Evolutionary conservation across 306 rosid species (phyloP), one percentile per base, ranked within the genome.

Genomic region (Sphenostylis stenocarpa): DNA sequence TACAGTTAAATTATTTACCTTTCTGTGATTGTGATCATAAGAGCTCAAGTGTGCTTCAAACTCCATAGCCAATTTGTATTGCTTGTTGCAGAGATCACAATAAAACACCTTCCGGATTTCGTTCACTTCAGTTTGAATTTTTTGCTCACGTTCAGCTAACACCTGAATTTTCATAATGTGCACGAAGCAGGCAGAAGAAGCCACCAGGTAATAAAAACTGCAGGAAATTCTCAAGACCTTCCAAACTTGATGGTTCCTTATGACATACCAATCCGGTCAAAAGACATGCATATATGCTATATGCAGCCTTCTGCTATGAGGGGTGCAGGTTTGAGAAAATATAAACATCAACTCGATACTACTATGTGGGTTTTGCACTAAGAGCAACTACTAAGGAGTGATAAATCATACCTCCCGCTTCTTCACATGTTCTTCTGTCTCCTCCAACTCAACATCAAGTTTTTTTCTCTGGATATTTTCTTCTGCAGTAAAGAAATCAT

Each of bases 141-240:
- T 94, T 84, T 91, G 94, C 90, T 90, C 98, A 55, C 97, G 98
- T 83, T 90, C 98, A 75, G 98, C 98, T 89, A 94, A 77, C 62
- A 91, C 97, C 98, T 94, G 97, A 91, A 90, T 90, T 91, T 91
- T 94, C 93, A 93, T 85, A 94, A 91, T 81, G 94, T 84, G 98
- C 96, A 91, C 90, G 97, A 91, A 90, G 97, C 97, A 85, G 91
- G 97, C 97, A 90, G 96, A 85, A 91, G 97, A 94, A 90, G 97
- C 98, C 97, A 90, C 95, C 98, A 92, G 97, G 98, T 92, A 94
- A 94, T 94, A 94, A 92, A 94, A 94, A 94, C 98, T 92, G 98
- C 95, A 94, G 90, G 96, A 94, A 94, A 91, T 92, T 94, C 97
- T 92, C 94, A 94, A 90, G 98, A 94, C 85, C 96, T 86, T 92